Conservation (phyloP, 1,284 basidiomycete genomes). For the Phlebopus sp. region DNA sequence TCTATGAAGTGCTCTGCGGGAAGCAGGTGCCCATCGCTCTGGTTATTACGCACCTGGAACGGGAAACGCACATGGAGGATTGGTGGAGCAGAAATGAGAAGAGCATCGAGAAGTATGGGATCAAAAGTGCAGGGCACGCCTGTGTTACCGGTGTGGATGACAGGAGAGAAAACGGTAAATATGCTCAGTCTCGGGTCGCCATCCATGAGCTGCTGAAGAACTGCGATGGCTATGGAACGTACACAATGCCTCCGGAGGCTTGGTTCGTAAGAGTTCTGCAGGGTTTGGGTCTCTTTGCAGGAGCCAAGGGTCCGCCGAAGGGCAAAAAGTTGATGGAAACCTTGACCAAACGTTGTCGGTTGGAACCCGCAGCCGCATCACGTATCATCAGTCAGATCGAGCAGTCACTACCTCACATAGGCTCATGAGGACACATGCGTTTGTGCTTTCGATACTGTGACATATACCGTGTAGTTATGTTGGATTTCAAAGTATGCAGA, state of each 20-base stretch:
- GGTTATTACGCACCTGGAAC: conserved; percentile 29
- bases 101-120: conserved; percentile 22
- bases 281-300: conserved; percentile 24
- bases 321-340: conserved; percentile 25
- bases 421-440: neutral
- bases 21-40: conserved; percentile 26
- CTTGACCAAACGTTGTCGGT: conserved; percentile 27
- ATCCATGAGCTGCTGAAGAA: conserved; percentile 17
- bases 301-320: conserved; percentile 20
- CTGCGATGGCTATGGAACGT: conserved; percentile 15
- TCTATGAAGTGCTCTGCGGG: conserved; percentile 23
- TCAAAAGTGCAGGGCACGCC: conserved; percentile 25
- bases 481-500: too few species aligned
- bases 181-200: conserved; percentile 22
- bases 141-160: conserved; percentile 30
- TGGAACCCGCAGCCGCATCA: conserved; percentile 19
- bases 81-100: conserved; percentile 31
- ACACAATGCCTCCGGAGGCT: conserved; percentile 27
- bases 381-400: conserved; percentile 19
- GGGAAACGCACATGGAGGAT: conserved; percentile 25
- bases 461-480: too few species aligned
- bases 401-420: neutral
- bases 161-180: conserved; percentile 22
- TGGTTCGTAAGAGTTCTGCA: conserved; percentile 28
- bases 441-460: too few species aligned